Base-by-base conservation (phyloP, 257 asterid genomes). In the Marsdenia floribunda region DNA sequence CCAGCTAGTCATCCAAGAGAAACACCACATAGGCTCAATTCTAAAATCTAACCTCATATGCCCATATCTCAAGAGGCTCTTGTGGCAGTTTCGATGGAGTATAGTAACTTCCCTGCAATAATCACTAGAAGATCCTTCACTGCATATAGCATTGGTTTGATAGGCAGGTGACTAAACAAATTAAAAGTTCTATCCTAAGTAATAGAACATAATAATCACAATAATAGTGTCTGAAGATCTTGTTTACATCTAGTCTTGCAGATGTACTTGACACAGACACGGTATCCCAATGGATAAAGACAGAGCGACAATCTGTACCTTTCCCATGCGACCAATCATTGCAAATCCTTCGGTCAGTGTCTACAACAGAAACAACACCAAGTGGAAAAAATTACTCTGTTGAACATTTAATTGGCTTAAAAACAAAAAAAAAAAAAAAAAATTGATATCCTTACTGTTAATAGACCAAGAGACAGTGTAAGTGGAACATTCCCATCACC, bases 241-340 rank as follows among this genome's bases (percentile, higher is more conserved):
- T 35, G 60, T 40, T 37, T 40, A 54, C 8, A 52, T 72, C 50
- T 19, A 26, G 55, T 19, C 15, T 29, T 52, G 67, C 68, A 63
- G 49, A 42, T 6, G 35, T 16, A 54, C 33, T 15, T 38, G 58
- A 9, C 12, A 38, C 24, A 67, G 21, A 35, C 22, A 46, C 22
- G 19, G 19, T 14, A 55, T 6, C 24, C 15, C 7, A 24, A 53
- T 14, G 49, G 35, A 70, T 52, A 57, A 70, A 42, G 71, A 42
- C 47, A 47, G 76, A 47, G 53, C 26, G 18, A 29, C 67, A 68
- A 29, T 33, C 22, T 21, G 60, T 82, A 93, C 97, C 98, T 81
- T 94, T 35, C 97, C 99, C 85, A 87, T 74, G 73, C 97, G 97
- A 75, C 92, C 99, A 79, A 93, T 91, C 97, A 91, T 84, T 52